phyloP scores from a whole-genome alignment of 2,329 filamentous ascomycete genomes.

The Orbilia oligospora region DNA sequence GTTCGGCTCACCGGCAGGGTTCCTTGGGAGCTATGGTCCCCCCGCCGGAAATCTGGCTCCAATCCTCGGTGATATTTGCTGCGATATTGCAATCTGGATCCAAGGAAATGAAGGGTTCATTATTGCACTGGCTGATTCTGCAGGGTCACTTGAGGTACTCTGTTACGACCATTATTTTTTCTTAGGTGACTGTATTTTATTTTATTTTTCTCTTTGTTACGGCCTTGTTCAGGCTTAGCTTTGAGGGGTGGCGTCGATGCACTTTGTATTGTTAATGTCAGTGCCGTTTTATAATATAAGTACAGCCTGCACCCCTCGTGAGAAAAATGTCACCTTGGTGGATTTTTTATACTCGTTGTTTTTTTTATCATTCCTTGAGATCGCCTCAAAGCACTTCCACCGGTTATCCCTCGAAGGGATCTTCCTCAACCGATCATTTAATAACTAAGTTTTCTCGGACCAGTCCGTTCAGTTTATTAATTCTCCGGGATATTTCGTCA shows the following conservation, averaged over 20 bases:
- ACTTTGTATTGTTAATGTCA: slow-evolving; percentile 34
- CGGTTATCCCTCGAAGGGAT: slow-evolving; percentile 44
- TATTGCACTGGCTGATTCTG: slow-evolving; percentile 28
- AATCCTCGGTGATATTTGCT: slow-evolving; percentile 9
- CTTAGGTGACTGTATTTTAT: neutral
- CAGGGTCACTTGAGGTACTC: slow-evolving; percentile 33
- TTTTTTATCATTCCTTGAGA: slow-evolving; percentile 31
- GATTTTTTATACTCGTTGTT: slow-evolving; percentile 25
- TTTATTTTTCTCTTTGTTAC: slow-evolving; percentile 18
- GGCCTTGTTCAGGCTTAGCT: slow-evolving; percentile 44
- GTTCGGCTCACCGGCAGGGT: slow-evolving; percentile 37
- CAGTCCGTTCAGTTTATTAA: slow-evolving; percentile 6
- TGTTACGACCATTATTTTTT: slow-evolving; percentile 5
- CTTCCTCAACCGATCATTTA: slow-evolving; percentile 31
- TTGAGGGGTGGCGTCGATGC: slow-evolving; percentile 47
- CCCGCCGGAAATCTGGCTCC: slow-evolving; percentile 16
- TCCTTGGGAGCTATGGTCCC: neutral
- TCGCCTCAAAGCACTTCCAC: neutral
- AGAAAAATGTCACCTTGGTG: slow-evolving; percentile 11
- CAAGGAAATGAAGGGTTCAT: slow-evolving; percentile 48
- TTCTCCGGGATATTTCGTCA: slow-evolving; percentile 27
- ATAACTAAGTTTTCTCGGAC: neutral
- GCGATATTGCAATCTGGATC: slow-evolving; percentile 21
- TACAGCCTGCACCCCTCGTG: slow-evolving; percentile 32
- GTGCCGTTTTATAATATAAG: slow-evolving; percentile 53